These are phyloP conservation scores for Xylaria sp. DNA, from an alignment of 2,329 filamentous ascomycete genomes.

Conservation along the genomic window DNA sequence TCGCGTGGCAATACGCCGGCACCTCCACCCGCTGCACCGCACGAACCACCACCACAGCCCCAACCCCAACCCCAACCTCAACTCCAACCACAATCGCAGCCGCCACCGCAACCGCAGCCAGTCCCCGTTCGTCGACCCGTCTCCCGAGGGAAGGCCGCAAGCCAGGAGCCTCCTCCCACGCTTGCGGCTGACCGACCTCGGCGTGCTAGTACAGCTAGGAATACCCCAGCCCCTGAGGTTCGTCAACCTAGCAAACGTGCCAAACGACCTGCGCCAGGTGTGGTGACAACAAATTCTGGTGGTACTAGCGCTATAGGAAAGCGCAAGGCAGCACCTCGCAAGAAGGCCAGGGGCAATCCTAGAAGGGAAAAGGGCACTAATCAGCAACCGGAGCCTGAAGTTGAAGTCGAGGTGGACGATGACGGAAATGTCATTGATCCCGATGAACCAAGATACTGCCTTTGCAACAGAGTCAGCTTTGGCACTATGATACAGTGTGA, in stretches of 20 bases:
- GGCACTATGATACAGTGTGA: constrained; percentile 86
- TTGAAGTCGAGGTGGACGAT: constrained; percentile 66
- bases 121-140: constrained; percentile 51
- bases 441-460: constrained; percentile 76
- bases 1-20: constrained; percentile 40
- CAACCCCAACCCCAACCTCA: too few species aligned
- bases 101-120: constrained; percentile 11
- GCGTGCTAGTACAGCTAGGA: constrained; percentile 62
- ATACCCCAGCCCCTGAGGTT: constrained; percentile 60
- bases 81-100: too few species aligned
- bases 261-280: constrained; percentile 74
- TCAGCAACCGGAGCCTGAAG: constrained; percentile 49
- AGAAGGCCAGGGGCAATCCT: constrained; percentile 57
- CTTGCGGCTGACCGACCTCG: constrained; percentile 60
- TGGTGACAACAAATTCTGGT: constrained; percentile 68
- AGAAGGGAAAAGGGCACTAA: constrained; percentile 47
- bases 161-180: constrained; percentile 56
- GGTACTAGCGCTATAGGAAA: constrained; percentile 72
- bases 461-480: constrained; percentile 80
- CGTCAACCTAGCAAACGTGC: constrained; percentile 59
- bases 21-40: constrained; percentile 43
- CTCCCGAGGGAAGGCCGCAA: constrained; percentile 59
- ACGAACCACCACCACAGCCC: constrained; percentile 42
- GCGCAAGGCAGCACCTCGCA: constrained; percentile 71
- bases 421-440: constrained; percentile 75